phyloP scores from a whole-genome alignment of 139 green algal genomes.

The Chlamydomonas urium region DNA sequence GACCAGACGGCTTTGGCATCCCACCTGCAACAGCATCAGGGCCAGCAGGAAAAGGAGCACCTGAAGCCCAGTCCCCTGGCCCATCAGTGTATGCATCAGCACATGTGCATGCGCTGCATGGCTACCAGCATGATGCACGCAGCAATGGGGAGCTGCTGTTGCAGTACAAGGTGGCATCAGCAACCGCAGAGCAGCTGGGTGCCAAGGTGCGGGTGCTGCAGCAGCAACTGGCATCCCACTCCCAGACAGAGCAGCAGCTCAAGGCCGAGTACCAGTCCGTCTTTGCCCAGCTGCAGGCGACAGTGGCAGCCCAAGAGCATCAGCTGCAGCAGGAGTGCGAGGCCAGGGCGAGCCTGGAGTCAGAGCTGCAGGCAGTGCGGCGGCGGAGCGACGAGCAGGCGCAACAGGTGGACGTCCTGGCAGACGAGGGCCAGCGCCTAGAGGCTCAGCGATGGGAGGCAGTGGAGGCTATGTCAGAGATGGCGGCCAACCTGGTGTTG shows the following conservation, averaged over 20 bases:
- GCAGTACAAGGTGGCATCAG: not conserved
- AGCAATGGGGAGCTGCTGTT: conserved; percentile 1
- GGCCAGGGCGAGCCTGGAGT: not conserved
- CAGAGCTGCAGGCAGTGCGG: not conserved
- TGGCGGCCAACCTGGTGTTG: conserved; percentile 7
- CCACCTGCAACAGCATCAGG: too few relatives aligned
- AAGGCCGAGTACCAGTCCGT: not conserved
- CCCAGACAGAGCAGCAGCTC: not conserved
- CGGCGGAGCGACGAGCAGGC: not conserved
- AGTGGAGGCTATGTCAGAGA: conserved; percentile 12
- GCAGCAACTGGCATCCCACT: not conserved
- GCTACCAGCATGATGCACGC: too few relatives aligned
- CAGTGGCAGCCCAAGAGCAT: not conserved
- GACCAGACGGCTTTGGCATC: too few relatives aligned
- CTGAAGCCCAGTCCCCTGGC: too few relatives aligned
- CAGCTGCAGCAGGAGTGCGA: not conserved
- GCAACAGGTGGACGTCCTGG: not conserved
- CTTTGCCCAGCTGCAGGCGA: not conserved
- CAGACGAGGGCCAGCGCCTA: not conserved
- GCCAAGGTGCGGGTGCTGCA: conserved; percentile 7
- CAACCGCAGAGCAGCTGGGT: not conserved
- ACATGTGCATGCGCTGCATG: too few relatives aligned
- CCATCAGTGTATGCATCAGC: too few relatives aligned
- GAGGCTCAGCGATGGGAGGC: conserved; percentile 10
- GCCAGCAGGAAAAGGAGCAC: too few relatives aligned